Evolutionary conservation across 306 rosid species (phyloP).

Genomic region (Pyrus pyrifolia): DNA sequence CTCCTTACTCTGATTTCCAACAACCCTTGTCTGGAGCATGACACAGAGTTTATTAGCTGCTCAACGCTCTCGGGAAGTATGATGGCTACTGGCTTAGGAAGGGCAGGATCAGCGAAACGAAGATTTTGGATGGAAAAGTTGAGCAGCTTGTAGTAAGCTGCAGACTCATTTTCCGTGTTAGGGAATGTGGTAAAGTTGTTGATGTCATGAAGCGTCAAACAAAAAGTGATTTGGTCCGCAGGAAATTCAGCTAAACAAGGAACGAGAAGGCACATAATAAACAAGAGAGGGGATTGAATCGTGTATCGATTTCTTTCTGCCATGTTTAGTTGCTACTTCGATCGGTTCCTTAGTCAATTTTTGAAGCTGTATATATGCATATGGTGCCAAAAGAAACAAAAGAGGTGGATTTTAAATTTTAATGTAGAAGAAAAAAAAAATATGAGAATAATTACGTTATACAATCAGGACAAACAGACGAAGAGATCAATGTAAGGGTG

Average conservation of each 20-base stretch:
- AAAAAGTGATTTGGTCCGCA: constrained; percentile 24
- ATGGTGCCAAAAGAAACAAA: constrained; percentile 2
- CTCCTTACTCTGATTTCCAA: constrained; percentile 44
- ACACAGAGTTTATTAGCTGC: constrained; percentile 34
- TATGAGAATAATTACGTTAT: constrained; percentile 21
- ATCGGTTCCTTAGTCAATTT: constrained; percentile 18
- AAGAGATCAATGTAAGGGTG: constrained; percentile 22
- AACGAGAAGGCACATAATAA: constrained; percentile 10
- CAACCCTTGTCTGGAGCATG: constrained; percentile 38
- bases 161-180: constrained; percentile 15
- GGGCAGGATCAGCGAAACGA: constrained; percentile 31
- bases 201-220: constrained; percentile 42
- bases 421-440: not conserved
- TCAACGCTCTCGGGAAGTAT: constrained; percentile 51
- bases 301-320: constrained; percentile 2
- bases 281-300: constrained; percentile 13
- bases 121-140: constrained; percentile 69
- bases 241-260: constrained; percentile 19
- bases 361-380: constrained; percentile 9
- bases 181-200: constrained; percentile 52
- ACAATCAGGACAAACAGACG: constrained; percentile 30
- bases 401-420: constrained; percentile 12
- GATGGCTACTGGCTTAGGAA: constrained; percentile 56
- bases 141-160: constrained; percentile 44
- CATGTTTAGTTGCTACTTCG: constrained; percentile 3